phyloP scores from a whole-genome alignment of 148 eudicot genomes.

The Selenicereus undatus region DNA sequence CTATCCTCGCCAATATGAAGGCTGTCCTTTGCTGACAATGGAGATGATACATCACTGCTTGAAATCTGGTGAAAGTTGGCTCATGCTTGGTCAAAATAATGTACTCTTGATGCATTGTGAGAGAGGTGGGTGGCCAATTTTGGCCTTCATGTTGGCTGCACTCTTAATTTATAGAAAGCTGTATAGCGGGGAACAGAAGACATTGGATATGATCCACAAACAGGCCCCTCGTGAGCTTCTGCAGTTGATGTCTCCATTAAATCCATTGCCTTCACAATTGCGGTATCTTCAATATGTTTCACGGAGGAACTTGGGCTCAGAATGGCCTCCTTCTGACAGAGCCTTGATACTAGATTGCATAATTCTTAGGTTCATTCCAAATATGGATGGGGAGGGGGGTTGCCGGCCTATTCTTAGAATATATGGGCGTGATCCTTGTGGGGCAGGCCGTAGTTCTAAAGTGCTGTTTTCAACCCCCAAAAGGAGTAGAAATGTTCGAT shows the following conservation, averaged over 20 bases:
- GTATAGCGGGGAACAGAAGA: slow-evolving; percentile 62
- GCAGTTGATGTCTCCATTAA: slow-evolving; percentile 57
- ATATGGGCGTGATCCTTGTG: slow-evolving; percentile 69
- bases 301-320: slow-evolving; percentile 59
- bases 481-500: slow-evolving; percentile 49
- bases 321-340: slow-evolving; percentile 74
- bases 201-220: slow-evolving; percentile 72
- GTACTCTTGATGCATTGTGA: slow-evolving; percentile 83
- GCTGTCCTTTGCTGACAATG: slow-evolving; percentile 62
- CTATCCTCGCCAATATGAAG: slow-evolving; percentile 66
- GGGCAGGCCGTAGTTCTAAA: slow-evolving; percentile 47
- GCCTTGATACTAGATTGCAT: slow-evolving; percentile 67
- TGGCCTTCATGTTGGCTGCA: slow-evolving; percentile 86
- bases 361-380: slow-evolving; percentile 66
- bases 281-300: slow-evolving; percentile 87
- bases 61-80: slow-evolving; percentile 74
- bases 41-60: slow-evolving; percentile 78
- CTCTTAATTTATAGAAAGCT: slow-evolving; percentile 67
- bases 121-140: slow-evolving; percentile 68
- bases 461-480: slow-evolving; percentile 60
- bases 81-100: slow-evolving; percentile 65
- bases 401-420: slow-evolving; percentile 72
- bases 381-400: slow-evolving; percentile 73
- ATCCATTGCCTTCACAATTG: slow-evolving; percentile 84
- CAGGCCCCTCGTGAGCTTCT: slow-evolving; percentile 81